These are phyloP conservation scores for Backusella sp. DNA, from an alignment of 192 early-diverging fungal species.

Conservation along the genomic window DNA sequence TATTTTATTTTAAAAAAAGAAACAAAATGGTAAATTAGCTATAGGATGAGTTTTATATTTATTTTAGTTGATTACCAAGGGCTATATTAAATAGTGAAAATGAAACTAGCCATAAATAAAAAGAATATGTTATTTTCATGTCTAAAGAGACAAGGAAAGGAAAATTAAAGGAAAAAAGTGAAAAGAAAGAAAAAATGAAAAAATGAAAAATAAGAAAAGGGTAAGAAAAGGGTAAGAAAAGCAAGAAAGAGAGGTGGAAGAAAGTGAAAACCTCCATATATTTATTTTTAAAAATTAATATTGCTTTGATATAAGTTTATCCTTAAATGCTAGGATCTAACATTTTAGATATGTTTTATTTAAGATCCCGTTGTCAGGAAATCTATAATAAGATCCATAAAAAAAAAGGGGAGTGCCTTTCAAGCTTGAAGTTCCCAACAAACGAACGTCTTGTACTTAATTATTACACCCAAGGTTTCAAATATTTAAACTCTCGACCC, in stretches of 20 bases:
- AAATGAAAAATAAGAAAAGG: neutral
- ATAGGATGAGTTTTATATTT: neutral
- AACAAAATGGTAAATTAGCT: neutral
- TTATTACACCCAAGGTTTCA: neutral
- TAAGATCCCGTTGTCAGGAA: neutral
- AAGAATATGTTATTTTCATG: neutral
- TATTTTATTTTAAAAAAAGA: neutral
- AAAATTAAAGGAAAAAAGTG: neutral
- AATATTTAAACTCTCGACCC: neutral
- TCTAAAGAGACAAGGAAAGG: neutral
- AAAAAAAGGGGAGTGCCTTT: neutral
- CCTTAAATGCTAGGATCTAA: neutral
- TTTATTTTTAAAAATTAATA: neutral
- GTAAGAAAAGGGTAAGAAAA: neutral
- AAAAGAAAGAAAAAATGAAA: neutral
- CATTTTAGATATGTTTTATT: constrained; percentile 8
- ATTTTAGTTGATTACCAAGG: neutral
- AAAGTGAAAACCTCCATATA: neutral
- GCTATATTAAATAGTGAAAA: neutral
- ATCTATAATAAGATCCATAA: neutral
- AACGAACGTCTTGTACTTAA: neutral
- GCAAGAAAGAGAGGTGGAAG: neutral
- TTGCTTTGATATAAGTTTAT: neutral
- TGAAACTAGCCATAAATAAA: constrained; percentile 4
- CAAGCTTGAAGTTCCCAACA: neutral